Base-by-base conservation (phyloP, 768 basidiomycete genomes). In the Suillus subluteus region DNA sequence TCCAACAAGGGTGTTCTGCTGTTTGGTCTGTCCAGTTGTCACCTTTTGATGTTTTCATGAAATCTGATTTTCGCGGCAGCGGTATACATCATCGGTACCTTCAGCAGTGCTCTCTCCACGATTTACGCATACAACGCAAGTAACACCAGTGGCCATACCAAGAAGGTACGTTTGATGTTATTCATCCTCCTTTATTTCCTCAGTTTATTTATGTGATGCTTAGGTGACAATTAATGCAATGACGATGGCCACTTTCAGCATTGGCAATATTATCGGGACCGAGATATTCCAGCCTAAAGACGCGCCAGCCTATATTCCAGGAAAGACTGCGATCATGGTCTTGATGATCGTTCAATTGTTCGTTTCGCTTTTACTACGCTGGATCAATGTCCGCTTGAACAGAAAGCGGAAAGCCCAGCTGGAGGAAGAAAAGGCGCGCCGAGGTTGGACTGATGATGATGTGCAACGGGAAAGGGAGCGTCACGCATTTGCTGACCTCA, bases 81-180 rank as follows among this genome's bases (percentile, higher is more conserved):
- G 40, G 77, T 78, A 12, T 87, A 87, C 65, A 73, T 87, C 38
- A 78, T 82, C 37, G 80, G 82, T n/a, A 85, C 86, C 3, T 90
- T 87, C 63, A 87, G 87, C 6, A 86, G 85, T 62, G 84, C 86
- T 0, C 74, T 90, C 12, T 84, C 88, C 0, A 82, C 84, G 0
- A 80, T 89, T 13, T 89, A 89, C 65, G 87, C 88, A 0, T 89
- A 87, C 69, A 88, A 89, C 63, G 86, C 88, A 8, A 84, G 84
- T 62, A 89, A 90, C 73, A 89, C 85, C 0, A 83, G 83, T 41
- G 87, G 87, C 0, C 86, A 88, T 62, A 90, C 88, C 7, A 90
- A 91, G 80, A 91, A 90, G 79, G 80, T 79, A 16, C 26, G 35
- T n/a, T 13, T 58, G 16, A 41, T 54, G 41, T 46, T 44, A 23